phyloP scores from a whole-genome alignment of 139 green algal species.

The Picochlorum sp. region DNA sequence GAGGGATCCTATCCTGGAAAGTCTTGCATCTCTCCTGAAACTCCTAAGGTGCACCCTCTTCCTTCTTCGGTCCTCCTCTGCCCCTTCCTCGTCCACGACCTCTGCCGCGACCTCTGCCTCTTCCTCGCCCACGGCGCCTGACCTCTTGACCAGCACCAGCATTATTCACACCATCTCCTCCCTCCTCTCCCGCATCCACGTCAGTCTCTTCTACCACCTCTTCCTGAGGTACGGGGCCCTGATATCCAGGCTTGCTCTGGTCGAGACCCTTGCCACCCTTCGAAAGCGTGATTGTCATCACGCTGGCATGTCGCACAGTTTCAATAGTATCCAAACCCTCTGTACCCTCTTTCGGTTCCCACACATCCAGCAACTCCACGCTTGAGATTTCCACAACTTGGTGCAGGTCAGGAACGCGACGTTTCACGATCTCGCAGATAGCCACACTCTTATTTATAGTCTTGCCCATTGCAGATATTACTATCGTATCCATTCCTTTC shows the following conservation, averaged over 20 bases:
- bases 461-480: too few relatives aligned
- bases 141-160: background rate
- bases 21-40: background rate
- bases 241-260: constrained; percentile 49
- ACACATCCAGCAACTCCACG: too few relatives aligned
- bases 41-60: background rate
- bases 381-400: too few relatives aligned
- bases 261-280: constrained; percentile 52
- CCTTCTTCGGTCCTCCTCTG: background rate
- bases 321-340: constrained; percentile 48
- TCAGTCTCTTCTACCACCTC: constrained; percentile 32
- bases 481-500: too few relatives aligned
- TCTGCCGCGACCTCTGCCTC: constrained; percentile 1
- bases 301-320: constrained; percentile 66
- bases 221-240: constrained; percentile 50
- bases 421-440: too few relatives aligned
- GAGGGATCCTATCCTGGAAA: too few relatives aligned
- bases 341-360: constrained; percentile 62
- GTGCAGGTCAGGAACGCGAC: too few relatives aligned
- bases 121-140: background rate
- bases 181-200: constrained; percentile 2
- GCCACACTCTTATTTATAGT: too few relatives aligned
- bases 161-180: background rate
- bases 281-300: constrained; percentile 74
- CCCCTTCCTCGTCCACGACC: background rate